Conservation (phyloP, 1,284 basidiomycete genomes). For the Pascua sp. region DNA sequence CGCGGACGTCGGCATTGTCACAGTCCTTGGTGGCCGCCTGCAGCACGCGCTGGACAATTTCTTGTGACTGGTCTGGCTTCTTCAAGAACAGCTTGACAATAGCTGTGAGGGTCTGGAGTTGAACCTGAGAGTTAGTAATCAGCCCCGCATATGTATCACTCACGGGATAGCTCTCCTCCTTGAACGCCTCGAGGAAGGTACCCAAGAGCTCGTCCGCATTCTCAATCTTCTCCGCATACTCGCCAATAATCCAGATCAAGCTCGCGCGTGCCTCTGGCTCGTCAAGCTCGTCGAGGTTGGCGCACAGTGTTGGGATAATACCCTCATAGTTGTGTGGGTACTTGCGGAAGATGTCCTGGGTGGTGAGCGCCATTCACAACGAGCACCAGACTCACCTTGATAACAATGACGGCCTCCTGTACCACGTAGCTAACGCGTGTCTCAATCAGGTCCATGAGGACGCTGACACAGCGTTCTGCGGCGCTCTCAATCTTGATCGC, state of each 20-base stretch:
- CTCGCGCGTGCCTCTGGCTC: constrained; percentile 95
- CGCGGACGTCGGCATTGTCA: constrained; percentile 93
- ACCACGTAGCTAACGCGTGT: constrained; percentile 96
- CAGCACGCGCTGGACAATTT: constrained; percentile 88
- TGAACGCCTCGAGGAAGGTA: constrained; percentile 83
- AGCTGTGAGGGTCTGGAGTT: constrained; percentile 90
- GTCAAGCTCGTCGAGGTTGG: constrained; percentile 85
- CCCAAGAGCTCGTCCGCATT: constrained; percentile 94
- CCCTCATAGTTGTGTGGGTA: constrained; percentile 97
- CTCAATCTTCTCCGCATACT: constrained; percentile 94
- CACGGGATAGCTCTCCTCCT: constrained; percentile 81
- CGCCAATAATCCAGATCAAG: constrained; percentile 97
- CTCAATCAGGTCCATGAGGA: constrained; percentile 80
- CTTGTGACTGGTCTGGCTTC: constrained; percentile 84
- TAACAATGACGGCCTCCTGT: constrained; percentile 95
- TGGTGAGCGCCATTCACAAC: not conserved
- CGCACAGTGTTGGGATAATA: constrained; percentile 87
- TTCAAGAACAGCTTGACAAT: constrained; percentile 96
- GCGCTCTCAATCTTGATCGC: constrained; percentile 94
- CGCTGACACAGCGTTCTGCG: constrained; percentile 84
- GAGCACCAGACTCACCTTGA: constrained; percentile 56
- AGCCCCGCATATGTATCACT: constrained; percentile 24
- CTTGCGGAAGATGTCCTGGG: constrained; percentile 83
- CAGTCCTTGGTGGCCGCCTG: constrained; percentile 97
- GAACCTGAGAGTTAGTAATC: constrained; percentile 61